A percentile compares a stretch with the other conserved stretches of the same genome.
Conservation (phyloP, 129 eudicot genomes). For the Centrapalus pauciflorus region DNA sequence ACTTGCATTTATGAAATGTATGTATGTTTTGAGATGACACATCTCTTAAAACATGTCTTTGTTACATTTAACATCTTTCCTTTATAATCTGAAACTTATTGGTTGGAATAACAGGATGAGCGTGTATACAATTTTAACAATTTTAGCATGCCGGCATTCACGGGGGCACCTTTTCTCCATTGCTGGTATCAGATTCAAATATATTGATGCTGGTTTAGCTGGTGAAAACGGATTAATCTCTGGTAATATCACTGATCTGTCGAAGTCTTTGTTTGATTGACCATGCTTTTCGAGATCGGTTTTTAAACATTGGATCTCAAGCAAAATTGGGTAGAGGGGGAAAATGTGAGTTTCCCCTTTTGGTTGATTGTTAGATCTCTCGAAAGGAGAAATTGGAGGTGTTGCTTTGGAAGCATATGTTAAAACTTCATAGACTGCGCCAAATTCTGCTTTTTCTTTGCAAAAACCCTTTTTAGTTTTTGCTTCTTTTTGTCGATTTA, state of each 20-base stretch:
- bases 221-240: not conserved
- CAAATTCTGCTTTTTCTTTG: not conserved
- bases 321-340: slow-evolving; percentile 7
- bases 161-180: slow-evolving; percentile 9
- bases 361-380: slow-evolving; percentile 6
- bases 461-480: not conserved
- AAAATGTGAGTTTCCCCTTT: not conserved
- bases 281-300: not conserved
- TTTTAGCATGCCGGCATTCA: not conserved
- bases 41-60: not conserved
- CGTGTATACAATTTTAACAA: not conserved
- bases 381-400: slow-evolving; percentile 13
- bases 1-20: too few relatives aligned
- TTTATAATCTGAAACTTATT: not conserved
- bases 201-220: slow-evolving; percentile 1
- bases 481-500: not conserved
- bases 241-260: not conserved
- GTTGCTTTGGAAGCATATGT: not conserved
- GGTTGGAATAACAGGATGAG: too few relatives aligned
- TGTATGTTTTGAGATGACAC: too few relatives aligned
- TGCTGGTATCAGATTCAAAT: slow-evolving; percentile 8
- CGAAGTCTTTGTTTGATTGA: not conserved
- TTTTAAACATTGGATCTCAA: not conserved
- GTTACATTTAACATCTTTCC: not conserved
- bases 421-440: slow-evolving; percentile 1